phyloP scores from a whole-genome alignment of 495 filamentous ascomycete species.

The Hapsidospora chrysogenum region DNA sequence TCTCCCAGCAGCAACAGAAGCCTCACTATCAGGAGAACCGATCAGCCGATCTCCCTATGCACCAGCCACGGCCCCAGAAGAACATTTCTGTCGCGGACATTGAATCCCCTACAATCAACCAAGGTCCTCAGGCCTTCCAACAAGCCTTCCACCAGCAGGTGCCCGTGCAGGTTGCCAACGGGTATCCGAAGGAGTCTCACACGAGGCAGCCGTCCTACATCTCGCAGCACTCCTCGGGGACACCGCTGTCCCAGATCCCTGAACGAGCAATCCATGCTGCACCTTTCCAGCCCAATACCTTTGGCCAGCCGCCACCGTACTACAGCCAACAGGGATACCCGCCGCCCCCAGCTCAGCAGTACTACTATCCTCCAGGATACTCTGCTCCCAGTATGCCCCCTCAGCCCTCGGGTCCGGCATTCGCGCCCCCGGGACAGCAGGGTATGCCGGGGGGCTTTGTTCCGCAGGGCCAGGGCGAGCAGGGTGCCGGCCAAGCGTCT shows the following conservation, averaged over 20 bases:
- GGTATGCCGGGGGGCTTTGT: constrained; percentile 29
- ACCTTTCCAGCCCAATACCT: constrained; percentile 70
- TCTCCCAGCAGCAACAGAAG: constrained; percentile 41
- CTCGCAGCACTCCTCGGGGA: constrained; percentile 60
- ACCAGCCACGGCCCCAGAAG: constrained; percentile 92
- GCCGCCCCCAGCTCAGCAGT: constrained; percentile 35
- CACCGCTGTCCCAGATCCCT: constrained; percentile 85
- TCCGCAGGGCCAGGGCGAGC: constrained; percentile 18
- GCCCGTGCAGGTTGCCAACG: constrained; percentile 47
- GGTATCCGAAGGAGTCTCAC: constrained; percentile 43
- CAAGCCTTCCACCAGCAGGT: constrained; percentile 91
- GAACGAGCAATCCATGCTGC: constrained; percentile 87
- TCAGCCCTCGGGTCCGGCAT: constrained; percentile 36
- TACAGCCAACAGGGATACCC: constrained; percentile 38
- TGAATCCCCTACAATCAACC: constrained; percentile 61
- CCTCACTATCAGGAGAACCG: constrained; percentile 66
- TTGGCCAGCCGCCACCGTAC: constrained; percentile 39
- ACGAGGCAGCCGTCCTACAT: constrained; percentile 57
- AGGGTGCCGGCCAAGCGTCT: constrained; percentile 8
- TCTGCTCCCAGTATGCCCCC: constrained; percentile 32
- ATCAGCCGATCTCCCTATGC: constrained; percentile 61
- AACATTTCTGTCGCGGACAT: constrained; percentile 88
- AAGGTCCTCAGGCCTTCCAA: constrained; percentile 50
- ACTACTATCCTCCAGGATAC: constrained; percentile 38
- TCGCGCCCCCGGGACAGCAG: constrained; percentile 38